Evolutionary conservation across 2,329 filamentous ascomycete species (phyloP).

Genomic region (Fusarium heterosporum): DNA sequence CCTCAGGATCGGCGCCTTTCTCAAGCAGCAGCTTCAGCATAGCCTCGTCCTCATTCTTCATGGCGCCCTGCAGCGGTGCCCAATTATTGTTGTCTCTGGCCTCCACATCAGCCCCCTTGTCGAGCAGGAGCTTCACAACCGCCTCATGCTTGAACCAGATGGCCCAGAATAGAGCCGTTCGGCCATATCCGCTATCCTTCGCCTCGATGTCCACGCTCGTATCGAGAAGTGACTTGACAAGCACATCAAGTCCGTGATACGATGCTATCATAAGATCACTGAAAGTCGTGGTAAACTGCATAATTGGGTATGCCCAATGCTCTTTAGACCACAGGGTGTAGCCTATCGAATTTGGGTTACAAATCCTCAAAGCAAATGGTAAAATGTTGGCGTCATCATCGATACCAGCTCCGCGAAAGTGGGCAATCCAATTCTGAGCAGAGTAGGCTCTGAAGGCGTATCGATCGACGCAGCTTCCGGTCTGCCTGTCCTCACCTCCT

Average conservation of each 20-base stretch:
- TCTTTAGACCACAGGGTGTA: neutral
- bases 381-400: neutral
- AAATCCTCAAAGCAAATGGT: neutral
- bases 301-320: neutral
- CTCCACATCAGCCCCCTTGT: neutral
- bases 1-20: neutral
- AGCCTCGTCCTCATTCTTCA: neutral
- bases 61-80: neutral
- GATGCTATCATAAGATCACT: neutral
- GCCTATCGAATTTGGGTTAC: neutral
- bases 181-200: neutral
- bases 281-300: neutral
- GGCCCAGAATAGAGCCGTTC: neutral
- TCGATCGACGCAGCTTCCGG: neutral
- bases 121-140: neutral
- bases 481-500: too few species aligned
- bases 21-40: neutral
- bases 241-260: neutral
- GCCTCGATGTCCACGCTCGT: neutral
- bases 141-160: neutral
- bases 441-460: neutral
- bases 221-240: neutral
- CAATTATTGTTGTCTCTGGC: neutral
- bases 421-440: neutral
- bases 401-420: neutral